Evolutionary conservation across 2,329 filamentous ascomycete genomes (phyloP).

Genomic region (Cercospora berteroae): DNA sequence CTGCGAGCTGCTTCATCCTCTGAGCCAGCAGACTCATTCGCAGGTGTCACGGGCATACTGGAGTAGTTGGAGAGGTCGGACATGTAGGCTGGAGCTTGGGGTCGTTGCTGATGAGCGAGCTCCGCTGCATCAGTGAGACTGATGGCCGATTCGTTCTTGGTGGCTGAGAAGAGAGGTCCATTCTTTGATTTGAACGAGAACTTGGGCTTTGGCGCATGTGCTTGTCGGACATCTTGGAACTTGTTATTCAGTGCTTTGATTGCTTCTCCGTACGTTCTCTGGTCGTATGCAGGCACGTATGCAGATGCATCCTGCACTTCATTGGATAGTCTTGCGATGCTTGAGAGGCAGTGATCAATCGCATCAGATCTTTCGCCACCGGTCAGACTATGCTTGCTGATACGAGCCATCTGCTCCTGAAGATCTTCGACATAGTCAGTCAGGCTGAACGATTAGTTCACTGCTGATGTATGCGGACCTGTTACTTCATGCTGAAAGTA

Average conservation of each 20-base stretch:
- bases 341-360: conserved; percentile 73
- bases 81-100: conserved; percentile 45
- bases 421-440: conserved; percentile 56
- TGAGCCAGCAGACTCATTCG: conserved; percentile 25
- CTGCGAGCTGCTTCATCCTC: conserved; percentile 21
- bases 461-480: conserved; percentile 47
- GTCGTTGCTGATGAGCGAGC: conserved; percentile 48
- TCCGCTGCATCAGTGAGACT: conserved; percentile 58
- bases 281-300: conserved; percentile 84
- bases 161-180: conserved; percentile 30
- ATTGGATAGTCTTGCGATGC: conserved; percentile 76
- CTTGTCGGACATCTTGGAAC: conserved; percentile 66
- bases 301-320: conserved; percentile 81
- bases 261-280: conserved; percentile 78
- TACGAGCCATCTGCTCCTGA: conserved; percentile 69
- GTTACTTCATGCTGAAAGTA: conserved; percentile 76
- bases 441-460: conserved; percentile 1
- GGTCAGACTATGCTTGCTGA: conserved; percentile 61
- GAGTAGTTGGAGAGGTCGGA: conserved; percentile 42
- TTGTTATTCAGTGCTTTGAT: conserved; percentile 80
- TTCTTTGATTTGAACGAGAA: conserved; percentile 70
- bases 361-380: conserved; percentile 77
- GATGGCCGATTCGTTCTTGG: conserved; percentile 46
- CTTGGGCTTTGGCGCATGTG: conserved; percentile 70
- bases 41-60: conserved; percentile 43